Evolutionary conservation across 495 filamentous ascomycete genomes (phyloP).

Genomic region (Parmelia sp.): DNA sequence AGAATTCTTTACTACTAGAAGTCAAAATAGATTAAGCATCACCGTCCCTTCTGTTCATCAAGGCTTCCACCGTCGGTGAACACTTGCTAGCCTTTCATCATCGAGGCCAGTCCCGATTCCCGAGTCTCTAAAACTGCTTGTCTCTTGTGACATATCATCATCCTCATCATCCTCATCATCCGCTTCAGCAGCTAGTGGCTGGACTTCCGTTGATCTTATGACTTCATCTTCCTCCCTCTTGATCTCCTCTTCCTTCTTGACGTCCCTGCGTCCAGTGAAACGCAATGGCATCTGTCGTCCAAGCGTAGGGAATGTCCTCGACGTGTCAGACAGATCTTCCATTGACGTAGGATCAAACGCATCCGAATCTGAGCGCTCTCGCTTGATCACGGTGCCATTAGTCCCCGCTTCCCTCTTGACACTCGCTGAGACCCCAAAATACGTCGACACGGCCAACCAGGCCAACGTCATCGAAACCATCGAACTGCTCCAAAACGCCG

Average conservation of each 20-base stretch:
- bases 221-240: slow-evolving; percentile 20
- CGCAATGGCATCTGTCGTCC: slow-evolving; percentile 43
- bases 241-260: slow-evolving; percentile 19
- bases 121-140: slow-evolving; percentile 25
- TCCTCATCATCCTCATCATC: slow-evolving; percentile 29
- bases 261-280: slow-evolving; percentile 16
- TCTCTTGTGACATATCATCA: slow-evolving; percentile 18
- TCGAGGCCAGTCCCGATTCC: slow-evolving; percentile 31
- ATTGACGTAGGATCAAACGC: slow-evolving; percentile 20
- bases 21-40: not conserved
- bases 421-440: slow-evolving; percentile 25
- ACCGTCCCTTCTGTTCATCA: not conserved
- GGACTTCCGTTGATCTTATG: slow-evolving; percentile 6
- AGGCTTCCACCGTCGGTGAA: not conserved
- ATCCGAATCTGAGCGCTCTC: slow-evolving; percentile 32
- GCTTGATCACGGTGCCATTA: slow-evolving; percentile 24
- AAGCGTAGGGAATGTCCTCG: slow-evolving; percentile 51
- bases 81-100: slow-evolving; percentile 15
- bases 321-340: slow-evolving; percentile 41
- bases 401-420: slow-evolving; percentile 17
- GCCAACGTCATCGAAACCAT: slow-evolving; percentile 53
- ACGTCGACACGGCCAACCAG: slow-evolving; percentile 49
- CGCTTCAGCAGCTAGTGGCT: slow-evolving; percentile 24
- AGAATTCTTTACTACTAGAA: not conserved
- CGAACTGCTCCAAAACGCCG: slow-evolving; percentile 67